phyloP scores from a whole-genome alignment of 352 stramenopile species.

The Pythium volutum region DNA sequence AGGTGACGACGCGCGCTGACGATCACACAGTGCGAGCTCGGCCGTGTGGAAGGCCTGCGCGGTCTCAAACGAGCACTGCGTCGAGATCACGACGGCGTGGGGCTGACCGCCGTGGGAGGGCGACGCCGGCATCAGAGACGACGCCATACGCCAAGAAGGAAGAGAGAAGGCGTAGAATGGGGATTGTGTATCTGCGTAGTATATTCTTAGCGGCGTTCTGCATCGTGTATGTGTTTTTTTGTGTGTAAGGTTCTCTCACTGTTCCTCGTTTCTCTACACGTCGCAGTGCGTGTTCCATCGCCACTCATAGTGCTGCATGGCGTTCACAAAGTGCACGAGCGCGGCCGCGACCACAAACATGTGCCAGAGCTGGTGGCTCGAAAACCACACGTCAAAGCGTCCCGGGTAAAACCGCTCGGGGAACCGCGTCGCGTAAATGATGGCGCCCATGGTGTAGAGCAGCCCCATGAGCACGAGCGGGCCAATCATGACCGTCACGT shows the following conservation, averaged over 20 bases:
- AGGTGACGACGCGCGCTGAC: constrained; percentile 1
- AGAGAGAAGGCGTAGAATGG: too few relatives aligned
- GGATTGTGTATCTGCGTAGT: too few relatives aligned
- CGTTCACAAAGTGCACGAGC: constrained; percentile 82
- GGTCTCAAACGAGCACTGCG: constrained; percentile 43
- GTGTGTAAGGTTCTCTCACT: background rate
- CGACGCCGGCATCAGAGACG: background rate
- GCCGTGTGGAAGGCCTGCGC: constrained; percentile 33
- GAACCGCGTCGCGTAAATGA: constrained; percentile 86
- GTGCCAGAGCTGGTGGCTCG: constrained; percentile 87
- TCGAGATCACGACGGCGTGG: constrained; percentile 18
- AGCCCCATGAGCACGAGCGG: constrained; percentile 70
- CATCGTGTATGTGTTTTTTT: background rate
- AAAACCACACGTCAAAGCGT: constrained; percentile 83
- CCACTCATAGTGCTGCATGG: constrained; percentile 85
- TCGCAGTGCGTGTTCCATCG: constrained; percentile 81
- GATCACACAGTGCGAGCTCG: constrained; percentile 18
- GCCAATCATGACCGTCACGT: constrained; percentile 84
- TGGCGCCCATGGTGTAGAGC: constrained; percentile 75
- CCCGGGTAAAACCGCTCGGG: constrained; percentile 83
- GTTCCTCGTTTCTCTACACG: constrained; percentile 27
- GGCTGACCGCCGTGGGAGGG: background rate
- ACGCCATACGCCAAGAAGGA: too few relatives aligned
- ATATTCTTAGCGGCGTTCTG: background rate
- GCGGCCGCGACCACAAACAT: constrained; percentile 84